Conservation (phyloP, 1,139 yeast genomes). For the Arxiozyma heterogenica region DNA sequence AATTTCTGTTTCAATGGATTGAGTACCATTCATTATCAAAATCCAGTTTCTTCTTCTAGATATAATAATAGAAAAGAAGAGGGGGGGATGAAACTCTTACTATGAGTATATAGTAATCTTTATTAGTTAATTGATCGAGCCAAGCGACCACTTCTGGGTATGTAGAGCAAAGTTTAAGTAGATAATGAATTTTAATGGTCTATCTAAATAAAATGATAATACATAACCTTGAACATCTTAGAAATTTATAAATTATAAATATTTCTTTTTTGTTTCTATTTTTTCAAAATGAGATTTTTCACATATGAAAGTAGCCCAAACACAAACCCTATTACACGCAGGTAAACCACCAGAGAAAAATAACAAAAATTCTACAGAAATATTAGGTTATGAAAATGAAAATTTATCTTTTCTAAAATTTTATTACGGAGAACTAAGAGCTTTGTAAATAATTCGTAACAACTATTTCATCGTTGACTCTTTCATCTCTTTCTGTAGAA, state of each 20-base stretch:
- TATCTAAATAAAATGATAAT: no score
- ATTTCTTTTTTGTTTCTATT: no score
- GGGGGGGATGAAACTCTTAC: not conserved
- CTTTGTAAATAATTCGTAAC: not conserved
- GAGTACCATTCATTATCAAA: not conserved
- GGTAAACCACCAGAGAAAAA: not conserved
- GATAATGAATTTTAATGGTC: no score
- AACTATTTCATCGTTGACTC: not conserved
- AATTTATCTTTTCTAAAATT: no score
- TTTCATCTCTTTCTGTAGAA: not conserved
- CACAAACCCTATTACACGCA: not conserved
- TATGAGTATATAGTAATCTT: not conserved
- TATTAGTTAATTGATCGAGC: not conserved
- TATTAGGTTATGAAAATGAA: not conserved
- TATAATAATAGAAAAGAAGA: not conserved
- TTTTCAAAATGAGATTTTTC: not conserved
- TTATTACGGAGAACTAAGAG: not conserved
- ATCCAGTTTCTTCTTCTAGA: not conserved
- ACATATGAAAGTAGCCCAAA: not conserved
- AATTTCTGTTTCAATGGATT: conserved; percentile 13
- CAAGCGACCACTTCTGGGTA: no score
- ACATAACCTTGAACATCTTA: not conserved
- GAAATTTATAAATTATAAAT: no score
- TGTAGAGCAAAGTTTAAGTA: no score
- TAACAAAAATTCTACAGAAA: not conserved